These are phyloP conservation scores for Linum lewisii DNA, from an alignment of 345 rosid genomes.

Conservation along the genomic window DNA sequence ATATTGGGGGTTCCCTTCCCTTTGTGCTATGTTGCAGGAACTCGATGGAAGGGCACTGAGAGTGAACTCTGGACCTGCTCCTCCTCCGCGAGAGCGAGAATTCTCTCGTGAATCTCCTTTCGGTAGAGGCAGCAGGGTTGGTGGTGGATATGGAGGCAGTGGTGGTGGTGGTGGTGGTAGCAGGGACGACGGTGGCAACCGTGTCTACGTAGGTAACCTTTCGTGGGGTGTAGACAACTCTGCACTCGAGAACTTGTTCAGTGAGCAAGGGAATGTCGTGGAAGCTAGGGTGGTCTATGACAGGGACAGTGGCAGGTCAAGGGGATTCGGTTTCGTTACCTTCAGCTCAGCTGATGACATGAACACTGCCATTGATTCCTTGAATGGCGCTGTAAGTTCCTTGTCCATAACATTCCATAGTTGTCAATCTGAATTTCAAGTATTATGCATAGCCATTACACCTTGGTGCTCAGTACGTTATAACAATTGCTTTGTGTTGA, in stretches of 20 bases:
- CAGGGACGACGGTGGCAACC: slow-evolving; percentile 33
- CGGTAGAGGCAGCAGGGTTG: slow-evolving; percentile 14
- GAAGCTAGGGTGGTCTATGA: slow-evolving; percentile 94
- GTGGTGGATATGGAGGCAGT: slow-evolving; percentile 24
- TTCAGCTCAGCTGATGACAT: slow-evolving; percentile 76
- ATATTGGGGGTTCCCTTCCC: too few species aligned
- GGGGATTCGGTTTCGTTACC: slow-evolving; percentile 94
- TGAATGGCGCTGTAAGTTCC: slow-evolving; percentile 75
- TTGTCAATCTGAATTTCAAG: not conserved
- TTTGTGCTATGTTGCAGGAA: slow-evolving; percentile 51
- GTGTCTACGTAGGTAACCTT: slow-evolving; percentile 79
- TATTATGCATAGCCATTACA: not conserved
- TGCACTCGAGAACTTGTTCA: slow-evolving; percentile 75
- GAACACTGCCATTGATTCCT: slow-evolving; percentile 51
- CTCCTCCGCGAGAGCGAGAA: slow-evolving; percentile 12
- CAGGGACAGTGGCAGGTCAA: slow-evolving; percentile 87
- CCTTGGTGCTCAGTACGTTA: not conserved
- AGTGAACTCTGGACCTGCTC: slow-evolving; percentile 83
- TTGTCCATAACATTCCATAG: not conserved
- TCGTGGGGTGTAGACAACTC: slow-evolving; percentile 89
- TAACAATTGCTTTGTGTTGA: too few species aligned
- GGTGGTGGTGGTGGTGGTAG: slow-evolving; percentile 20
- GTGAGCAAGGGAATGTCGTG: slow-evolving; percentile 77
- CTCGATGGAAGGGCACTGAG: slow-evolving; percentile 80
- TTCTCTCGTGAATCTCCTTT: not conserved